Evolutionary conservation across 2,329 filamentous ascomycete species (phyloP), one percentile per base, ranked within the genome.

Genomic region (Rhexocercosporidium sp.): DNA sequence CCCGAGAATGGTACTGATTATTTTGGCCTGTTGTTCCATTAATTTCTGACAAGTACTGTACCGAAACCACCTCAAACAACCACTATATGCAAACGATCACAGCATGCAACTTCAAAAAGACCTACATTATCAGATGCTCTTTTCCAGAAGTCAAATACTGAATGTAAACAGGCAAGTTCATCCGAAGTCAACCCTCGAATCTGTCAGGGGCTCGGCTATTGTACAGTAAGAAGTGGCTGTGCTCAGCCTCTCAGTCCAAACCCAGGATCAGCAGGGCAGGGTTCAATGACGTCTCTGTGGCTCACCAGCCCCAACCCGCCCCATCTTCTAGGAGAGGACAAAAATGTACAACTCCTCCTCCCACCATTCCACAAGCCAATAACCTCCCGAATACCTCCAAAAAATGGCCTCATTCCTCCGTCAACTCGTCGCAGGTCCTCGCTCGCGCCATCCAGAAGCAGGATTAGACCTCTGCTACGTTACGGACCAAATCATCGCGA

Each of bases 391-490:
- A 44, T 39, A 3, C 53, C 11, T 51, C 22, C 37, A 37, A 12
- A 61, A n/a, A 70, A 89, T 90, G 92, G 85, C 91, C 64, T 93
- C 90, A 25, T 81, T 98, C 69, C 86, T 98, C 72, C 92, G 95
- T 74, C 93, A 97, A 78, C 92, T 98, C 71, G 93, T 98, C 69
- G 94, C 96, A 53, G 91, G 94, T 11, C 95, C 96, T 14, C 89
- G 96, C 72, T 85, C 90, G 67, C 88, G 90, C 74, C 94, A 98
- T 78, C 86, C 92, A 34, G 95, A 97, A 82, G 91, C 95, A 8
- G 92, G 92, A 6, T 85, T 99, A 29, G 96, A 99, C 78, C 86
- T 99, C 53, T 98, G 95, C 84, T 99, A 99, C 80, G 94, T 98
- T 41, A 97, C 94, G 0, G 89, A 94, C 75, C 88, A 92, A 75